Conservation (phyloP, 1,284 basidiomycete genomes). For the Schizophyllum amplum region DNA sequence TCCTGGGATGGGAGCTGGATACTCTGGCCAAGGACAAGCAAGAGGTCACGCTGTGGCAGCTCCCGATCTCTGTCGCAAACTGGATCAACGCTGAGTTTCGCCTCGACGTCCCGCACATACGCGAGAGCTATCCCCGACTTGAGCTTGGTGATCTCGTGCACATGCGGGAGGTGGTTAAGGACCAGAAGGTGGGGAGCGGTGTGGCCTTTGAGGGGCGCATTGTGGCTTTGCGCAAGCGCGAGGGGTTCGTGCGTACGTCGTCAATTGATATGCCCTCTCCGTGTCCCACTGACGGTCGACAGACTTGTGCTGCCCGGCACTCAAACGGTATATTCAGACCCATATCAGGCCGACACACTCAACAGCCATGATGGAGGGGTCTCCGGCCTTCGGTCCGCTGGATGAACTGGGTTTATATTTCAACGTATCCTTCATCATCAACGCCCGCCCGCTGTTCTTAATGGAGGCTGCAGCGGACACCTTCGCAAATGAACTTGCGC, state of each 20-base stretch:
- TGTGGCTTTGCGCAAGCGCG: slow-evolving; percentile 28
- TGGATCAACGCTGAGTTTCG: slow-evolving; percentile 31
- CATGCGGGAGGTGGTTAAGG: slow-evolving; percentile 30
- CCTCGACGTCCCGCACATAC: slow-evolving; percentile 31
- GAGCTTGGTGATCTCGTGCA: slow-evolving; percentile 36
- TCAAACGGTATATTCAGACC: slow-evolving; percentile 29
- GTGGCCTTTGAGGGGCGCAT: slow-evolving; percentile 31
- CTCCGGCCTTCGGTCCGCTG: slow-evolving; percentile 23
- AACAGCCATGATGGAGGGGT: slow-evolving; percentile 14
- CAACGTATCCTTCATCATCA: slow-evolving; percentile 37
- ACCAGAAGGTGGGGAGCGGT: slow-evolving; percentile 23
- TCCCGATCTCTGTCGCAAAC: slow-evolving; percentile 22
- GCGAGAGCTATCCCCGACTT: slow-evolving; percentile 33
- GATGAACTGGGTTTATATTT: slow-evolving; percentile 29
- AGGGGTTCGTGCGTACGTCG: slow-evolving; percentile 34
- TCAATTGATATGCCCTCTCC: too few species aligned
- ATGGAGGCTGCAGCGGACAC: slow-evolving; percentile 31
- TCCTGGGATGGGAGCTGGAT: slow-evolving; percentile 37
- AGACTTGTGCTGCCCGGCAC: slow-evolving; percentile 31
- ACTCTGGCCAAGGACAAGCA: slow-evolving; percentile 29
- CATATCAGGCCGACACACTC: slow-evolving; percentile 16
- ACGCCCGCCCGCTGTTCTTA: slow-evolving; percentile 27
- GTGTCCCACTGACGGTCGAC: background rate
- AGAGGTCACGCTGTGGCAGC: slow-evolving; percentile 31
- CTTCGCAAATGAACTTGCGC: slow-evolving; percentile 18